Percentiles rank a stretch among this genome's conserved stretches.
phyloP scores from a whole-genome alignment of 164 flowering plant genomes.

The Nymphaea thermarum region DNA sequence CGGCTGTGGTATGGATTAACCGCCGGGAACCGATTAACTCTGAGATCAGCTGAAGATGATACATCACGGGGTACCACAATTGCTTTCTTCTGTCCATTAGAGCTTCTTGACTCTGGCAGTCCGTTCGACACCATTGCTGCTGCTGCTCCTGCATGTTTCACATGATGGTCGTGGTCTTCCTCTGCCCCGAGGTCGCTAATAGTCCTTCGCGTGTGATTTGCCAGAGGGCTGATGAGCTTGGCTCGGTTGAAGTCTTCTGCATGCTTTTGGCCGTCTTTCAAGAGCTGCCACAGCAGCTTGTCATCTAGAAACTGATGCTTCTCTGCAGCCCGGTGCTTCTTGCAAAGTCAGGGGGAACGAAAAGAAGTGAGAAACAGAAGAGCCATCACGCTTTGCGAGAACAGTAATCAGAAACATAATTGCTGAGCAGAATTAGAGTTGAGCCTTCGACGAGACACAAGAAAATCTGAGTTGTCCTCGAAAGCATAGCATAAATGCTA shows the following conservation, averaged over 20 bases:
- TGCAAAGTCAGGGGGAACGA: neutral
- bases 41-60: no score
- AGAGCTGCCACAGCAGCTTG: neutral
- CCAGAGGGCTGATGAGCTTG: neutral
- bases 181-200: no score
- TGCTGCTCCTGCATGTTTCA: no score
- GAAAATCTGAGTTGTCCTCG: neutral
- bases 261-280: neutral
- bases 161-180: no score
- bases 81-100: no score
- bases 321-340: neutral
- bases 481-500: no score
- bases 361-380: neutral
- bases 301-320: neutral
- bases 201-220: neutral
- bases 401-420: no score
- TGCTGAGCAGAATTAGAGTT: neutral
- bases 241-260: neutral
- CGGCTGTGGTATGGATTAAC: no score
- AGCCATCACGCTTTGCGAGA: neutral
- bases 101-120: no score
- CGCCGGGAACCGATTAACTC: no score
- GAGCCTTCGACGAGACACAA: neutral
- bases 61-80: no score
- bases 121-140: no score